A percentile compares a stretch with the other conserved stretches of the same genome.
Conservation (phyloP, 495 filamentous ascomycete species). For the Podospora bellae-mahoneyi region DNA sequence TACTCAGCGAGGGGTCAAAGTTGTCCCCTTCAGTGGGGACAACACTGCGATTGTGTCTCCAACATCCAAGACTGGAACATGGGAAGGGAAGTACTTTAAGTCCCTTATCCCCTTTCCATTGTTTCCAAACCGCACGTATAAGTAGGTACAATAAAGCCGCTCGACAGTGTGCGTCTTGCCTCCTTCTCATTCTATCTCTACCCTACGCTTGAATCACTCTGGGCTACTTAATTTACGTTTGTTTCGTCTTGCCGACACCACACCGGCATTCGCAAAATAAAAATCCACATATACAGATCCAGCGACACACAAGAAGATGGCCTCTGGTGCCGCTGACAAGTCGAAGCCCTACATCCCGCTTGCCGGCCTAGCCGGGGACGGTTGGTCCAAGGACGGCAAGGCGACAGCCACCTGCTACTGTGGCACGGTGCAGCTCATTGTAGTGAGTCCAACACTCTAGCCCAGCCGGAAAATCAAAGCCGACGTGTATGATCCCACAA, state of each 20-base stretch:
- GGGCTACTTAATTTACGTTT: too few species aligned
- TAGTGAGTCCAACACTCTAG: conserved; percentile 35
- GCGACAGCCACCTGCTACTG: conserved; percentile 56
- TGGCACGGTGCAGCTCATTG: conserved; percentile 51
- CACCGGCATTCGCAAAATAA: too few species aligned
- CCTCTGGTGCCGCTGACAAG: conserved; percentile 15
- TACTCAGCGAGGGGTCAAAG: conserved; percentile 3
- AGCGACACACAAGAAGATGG: neutral
- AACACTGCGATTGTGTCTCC: neutral
- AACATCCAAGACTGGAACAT: neutral
- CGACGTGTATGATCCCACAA: neutral
- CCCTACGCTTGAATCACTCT: neutral
- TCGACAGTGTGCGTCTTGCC: neutral
- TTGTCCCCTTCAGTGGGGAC: neutral
- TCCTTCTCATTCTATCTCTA: neutral
- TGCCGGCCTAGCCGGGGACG: conserved; percentile 30
- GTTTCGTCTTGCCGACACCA: too few species aligned
- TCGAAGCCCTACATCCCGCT: conserved; percentile 29
- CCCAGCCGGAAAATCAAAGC: neutral
- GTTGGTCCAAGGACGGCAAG: conserved; percentile 41
- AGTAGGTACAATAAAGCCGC: neutral
- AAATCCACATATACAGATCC: too few species aligned
- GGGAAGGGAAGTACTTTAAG: neutral
- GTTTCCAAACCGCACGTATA: neutral
- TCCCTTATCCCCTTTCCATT: neutral